Evolutionary conservation across 2,329 filamentous ascomycete species (phyloP).

Genomic region (Pestalotiopsis sp.): DNA sequence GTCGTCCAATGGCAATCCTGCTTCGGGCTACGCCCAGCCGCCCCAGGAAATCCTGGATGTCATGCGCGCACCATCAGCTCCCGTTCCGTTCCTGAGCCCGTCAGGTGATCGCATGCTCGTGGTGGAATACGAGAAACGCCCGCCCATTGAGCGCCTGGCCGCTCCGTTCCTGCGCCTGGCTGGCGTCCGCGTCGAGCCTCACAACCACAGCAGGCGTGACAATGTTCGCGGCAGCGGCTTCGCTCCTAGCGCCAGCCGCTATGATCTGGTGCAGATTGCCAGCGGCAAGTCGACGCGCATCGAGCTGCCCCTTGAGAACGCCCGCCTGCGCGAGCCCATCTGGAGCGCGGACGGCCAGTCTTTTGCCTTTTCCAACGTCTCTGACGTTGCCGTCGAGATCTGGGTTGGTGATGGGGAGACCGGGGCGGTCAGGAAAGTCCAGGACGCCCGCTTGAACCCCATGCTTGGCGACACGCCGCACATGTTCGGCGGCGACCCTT

Average conservation of each 20-base stretch:
- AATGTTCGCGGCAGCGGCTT: background rate
- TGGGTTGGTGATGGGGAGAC: slow-evolving; percentile 3
- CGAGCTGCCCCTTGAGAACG: background rate
- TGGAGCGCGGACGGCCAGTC: background rate
- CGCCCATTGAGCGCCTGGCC: slow-evolving; percentile 34
- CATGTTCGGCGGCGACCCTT: background rate
- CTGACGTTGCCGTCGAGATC: background rate
- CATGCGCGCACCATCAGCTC: background rate
- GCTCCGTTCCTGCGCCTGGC: slow-evolving; percentile 4
- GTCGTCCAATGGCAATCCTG: background rate
- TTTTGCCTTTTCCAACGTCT: background rate
- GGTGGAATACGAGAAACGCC: slow-evolving; percentile 26
- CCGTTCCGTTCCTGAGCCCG: background rate
- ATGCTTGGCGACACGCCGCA: background rate
- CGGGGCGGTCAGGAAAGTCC: background rate
- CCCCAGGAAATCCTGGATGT: slow-evolving; percentile 4
- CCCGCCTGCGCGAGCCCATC: background rate
- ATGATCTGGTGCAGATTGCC: slow-evolving; percentile 5
- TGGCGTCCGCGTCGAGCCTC: slow-evolving; percentile 6
- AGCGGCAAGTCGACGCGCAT: background rate
- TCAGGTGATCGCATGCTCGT: background rate
- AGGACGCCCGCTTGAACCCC: background rate
- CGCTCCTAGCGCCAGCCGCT: background rate
- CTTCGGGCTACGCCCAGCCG: background rate
- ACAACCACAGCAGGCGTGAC: slow-evolving; percentile 8